These are phyloP conservation scores for Allium sativum DNA, from an alignment of 106 monocot genomes.

Conservation along the genomic window DNA sequence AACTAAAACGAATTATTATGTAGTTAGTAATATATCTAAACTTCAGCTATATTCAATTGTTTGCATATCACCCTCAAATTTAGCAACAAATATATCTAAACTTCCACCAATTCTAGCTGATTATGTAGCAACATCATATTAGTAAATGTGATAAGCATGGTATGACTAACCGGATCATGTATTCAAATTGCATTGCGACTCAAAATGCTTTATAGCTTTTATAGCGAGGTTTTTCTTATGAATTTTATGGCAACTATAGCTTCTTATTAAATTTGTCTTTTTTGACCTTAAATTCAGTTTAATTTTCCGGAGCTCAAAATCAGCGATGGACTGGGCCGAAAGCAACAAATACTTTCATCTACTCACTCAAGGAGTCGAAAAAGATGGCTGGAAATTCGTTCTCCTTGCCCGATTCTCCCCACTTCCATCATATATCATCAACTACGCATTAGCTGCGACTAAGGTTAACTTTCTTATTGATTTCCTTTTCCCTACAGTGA, in stretches of 20 bases:
- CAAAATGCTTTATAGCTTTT: neutral
- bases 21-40: too few relatives aligned
- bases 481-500: slow-evolving; percentile 82
- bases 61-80: too few relatives aligned
- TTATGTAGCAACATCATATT: too few relatives aligned
- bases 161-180: too few relatives aligned
- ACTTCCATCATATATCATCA: slow-evolving; percentile 84
- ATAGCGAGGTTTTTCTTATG: neutral
- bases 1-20: too few relatives aligned
- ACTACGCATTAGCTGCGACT: slow-evolving; percentile 83
- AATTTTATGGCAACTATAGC: neutral
- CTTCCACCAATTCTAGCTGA: too few relatives aligned
- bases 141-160: too few relatives aligned
- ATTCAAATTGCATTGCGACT: too few relatives aligned
- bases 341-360: slow-evolving; percentile 69
- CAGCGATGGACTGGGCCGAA: slow-evolving; percentile 61
- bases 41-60: too few relatives aligned
- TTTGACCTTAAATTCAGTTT: slow-evolving; percentile 23
- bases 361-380: slow-evolving; percentile 61
- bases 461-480: slow-evolving; percentile 68
- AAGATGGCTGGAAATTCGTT: slow-evolving; percentile 92
- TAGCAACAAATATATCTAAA: too few relatives aligned
- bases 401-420: slow-evolving; percentile 90
- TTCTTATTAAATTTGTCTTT: neutral
- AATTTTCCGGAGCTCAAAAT: slow-evolving; percentile 65